Conservation (phyloP, 108 stramenopile genomes). For the Fistulifera pelliculosa region DNA sequence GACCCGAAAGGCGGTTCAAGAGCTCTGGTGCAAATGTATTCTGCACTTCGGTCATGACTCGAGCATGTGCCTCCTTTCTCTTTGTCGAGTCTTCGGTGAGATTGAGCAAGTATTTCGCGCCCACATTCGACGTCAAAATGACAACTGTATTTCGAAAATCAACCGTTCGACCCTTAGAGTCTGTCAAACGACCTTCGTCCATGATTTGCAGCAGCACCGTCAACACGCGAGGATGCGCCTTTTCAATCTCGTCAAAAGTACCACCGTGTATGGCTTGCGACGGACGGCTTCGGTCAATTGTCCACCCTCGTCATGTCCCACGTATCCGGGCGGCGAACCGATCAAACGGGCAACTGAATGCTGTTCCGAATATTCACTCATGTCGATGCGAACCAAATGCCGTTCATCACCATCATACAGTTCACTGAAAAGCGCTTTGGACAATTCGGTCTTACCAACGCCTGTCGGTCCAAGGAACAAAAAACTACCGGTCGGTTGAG, state of each 20-base stretch:
- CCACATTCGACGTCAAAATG: slow-evolving; percentile 93
- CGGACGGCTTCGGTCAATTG: slow-evolving; percentile 95
- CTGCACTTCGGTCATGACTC: slow-evolving; percentile 76
- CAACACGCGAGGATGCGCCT: slow-evolving; percentile 93
- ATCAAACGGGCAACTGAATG: slow-evolving; percentile 73
- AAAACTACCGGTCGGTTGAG: slow-evolving; percentile 63
- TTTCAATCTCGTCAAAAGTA: slow-evolving; percentile 95
- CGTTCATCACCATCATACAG: slow-evolving; percentile 76
- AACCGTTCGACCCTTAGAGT: slow-evolving; percentile 88
- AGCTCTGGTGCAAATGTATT: slow-evolving; percentile 87
- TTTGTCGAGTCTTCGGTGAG: slow-evolving; percentile 28
- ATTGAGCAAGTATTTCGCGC: slow-evolving; percentile 65
- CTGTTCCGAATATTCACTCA: slow-evolving; percentile 88
- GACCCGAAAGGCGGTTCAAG: slow-evolving; percentile 90
- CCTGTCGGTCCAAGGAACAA: slow-evolving; percentile 82
- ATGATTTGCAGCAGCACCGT: slow-evolving; percentile 88
- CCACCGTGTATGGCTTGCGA: slow-evolving; percentile 89
- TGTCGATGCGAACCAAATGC: slow-evolving; percentile 79
- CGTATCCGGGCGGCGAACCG: slow-evolving; percentile 88
- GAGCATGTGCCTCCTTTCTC: slow-evolving; percentile 25
- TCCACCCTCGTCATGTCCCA: slow-evolving; percentile 95
- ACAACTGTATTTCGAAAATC: slow-evolving; percentile 95
- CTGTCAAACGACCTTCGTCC: slow-evolving; percentile 95
- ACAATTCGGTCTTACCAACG: slow-evolving; percentile 79
- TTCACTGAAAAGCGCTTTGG: slow-evolving; percentile 63